Evolutionary conservation across 768 basidiomycete species (phyloP).

Genomic region (Auriscalpium microsporum): DNA sequence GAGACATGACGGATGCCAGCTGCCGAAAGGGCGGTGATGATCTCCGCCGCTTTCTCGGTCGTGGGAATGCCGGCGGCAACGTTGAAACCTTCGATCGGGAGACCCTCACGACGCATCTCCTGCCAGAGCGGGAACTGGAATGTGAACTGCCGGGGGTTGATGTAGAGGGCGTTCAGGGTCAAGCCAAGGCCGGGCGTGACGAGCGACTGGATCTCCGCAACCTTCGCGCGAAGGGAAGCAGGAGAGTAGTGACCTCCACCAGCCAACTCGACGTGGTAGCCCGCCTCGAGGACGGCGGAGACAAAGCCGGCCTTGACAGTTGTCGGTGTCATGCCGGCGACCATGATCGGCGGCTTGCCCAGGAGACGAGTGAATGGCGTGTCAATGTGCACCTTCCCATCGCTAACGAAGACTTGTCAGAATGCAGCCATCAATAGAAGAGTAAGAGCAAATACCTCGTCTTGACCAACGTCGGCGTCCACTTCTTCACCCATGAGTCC

Average conservation of each 20-base stretch:
- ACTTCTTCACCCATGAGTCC: slow-evolving; percentile 89
- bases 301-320: slow-evolving; percentile 96
- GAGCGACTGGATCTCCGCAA: slow-evolving; percentile 82
- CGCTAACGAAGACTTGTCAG: slow-evolving; percentile 38
- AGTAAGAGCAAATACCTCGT: slow-evolving; percentile 49
- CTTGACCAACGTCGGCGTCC: slow-evolving; percentile 75
- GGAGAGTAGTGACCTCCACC: slow-evolving; percentile 97
- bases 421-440: neutral
- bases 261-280: slow-evolving; percentile 94
- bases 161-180: slow-evolving; percentile 92
- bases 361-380: slow-evolving; percentile 94
- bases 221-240: slow-evolving; percentile 78
- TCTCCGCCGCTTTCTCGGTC: slow-evolving; percentile 95
- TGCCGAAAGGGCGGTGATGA: slow-evolving; percentile 71
- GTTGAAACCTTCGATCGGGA: slow-evolving; percentile 98
- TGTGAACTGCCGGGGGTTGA: slow-evolving; percentile 93
- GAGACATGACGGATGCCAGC: slow-evolving; percentile 94
- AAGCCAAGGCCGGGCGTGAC: slow-evolving; percentile 86
- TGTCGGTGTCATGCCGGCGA: slow-evolving; percentile 97
- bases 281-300: slow-evolving; percentile 84
- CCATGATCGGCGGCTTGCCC: slow-evolving; percentile 98
- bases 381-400: slow-evolving; percentile 88
- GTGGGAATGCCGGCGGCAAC: slow-evolving; percentile 96
- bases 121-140: slow-evolving; percentile 99
- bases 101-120: slow-evolving; percentile 90